Conservation (phyloP, 1,284 basidiomycete species). For the Papiliotrema nemorosa region DNA sequence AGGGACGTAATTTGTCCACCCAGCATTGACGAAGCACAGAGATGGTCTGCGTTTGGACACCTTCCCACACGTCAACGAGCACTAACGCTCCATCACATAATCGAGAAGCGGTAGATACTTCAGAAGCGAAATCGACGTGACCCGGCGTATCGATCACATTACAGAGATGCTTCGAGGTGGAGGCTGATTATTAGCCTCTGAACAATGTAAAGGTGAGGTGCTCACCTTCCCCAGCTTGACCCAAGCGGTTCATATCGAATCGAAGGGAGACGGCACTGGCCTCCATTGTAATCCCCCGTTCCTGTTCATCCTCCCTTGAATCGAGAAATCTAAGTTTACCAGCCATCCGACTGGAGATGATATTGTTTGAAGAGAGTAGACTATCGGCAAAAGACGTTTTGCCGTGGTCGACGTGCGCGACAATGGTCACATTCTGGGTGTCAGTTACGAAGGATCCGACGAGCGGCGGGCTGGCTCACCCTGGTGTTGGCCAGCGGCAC, state of each 20-base stretch:
- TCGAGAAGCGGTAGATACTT: conserved; percentile 90
- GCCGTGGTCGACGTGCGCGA: conserved; percentile 61
- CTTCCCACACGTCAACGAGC: conserved; percentile 97
- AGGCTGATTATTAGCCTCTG: conserved; percentile 13
- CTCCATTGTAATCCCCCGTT: conserved; percentile 99
- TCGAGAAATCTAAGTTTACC: conserved; percentile 96
- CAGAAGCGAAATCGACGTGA: conserved; percentile 96
- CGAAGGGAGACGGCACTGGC: conserved; percentile 85
- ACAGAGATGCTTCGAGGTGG: conserved; percentile 42
- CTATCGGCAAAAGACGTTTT: conserved; percentile 95
- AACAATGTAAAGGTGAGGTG: neutral
- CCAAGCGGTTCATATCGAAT: conserved; percentile 66
- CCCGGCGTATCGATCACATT: conserved; percentile 99
- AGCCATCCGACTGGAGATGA: conserved; percentile 91
- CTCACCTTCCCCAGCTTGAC: conserved; percentile 37
- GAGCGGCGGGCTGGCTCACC: conserved; percentile 19
- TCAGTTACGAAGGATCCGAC: neutral
- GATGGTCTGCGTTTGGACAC: conserved; percentile 96
- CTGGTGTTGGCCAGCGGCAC: conserved; percentile 46
- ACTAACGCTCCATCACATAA: conserved; percentile 94
- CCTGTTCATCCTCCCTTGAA: conserved; percentile 94
- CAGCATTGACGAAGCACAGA: conserved; percentile 93
- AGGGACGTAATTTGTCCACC: conserved; percentile 81
- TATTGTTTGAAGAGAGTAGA: conserved; percentile 93
- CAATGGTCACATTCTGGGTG: conserved; percentile 47